Conservation (phyloP, 2,329 filamentous ascomycete genomes). For the Aspergillus sp. region DNA sequence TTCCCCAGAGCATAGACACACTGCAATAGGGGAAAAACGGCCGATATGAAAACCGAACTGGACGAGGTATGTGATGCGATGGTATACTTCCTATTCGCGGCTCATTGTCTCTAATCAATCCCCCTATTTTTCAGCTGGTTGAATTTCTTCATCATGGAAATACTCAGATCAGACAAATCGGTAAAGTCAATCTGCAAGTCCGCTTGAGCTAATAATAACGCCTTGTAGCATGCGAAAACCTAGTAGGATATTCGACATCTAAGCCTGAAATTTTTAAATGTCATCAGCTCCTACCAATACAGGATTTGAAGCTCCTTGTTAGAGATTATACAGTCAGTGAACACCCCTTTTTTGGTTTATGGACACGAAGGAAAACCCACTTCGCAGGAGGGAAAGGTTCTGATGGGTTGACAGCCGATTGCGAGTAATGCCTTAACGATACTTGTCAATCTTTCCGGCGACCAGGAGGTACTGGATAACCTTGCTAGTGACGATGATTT, state of each 20-base stretch:
- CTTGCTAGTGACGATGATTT: constrained; percentile 80
- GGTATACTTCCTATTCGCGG: neutral
- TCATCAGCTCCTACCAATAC: constrained; percentile 73
- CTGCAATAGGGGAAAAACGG: neutral
- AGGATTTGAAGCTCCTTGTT: constrained; percentile 82
- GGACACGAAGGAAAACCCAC: neutral
- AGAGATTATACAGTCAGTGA: constrained; percentile 74
- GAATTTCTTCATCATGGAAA: constrained; percentile 92
- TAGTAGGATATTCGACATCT: constrained; percentile 77
- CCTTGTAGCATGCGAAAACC: constrained; percentile 70
- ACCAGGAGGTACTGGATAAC: constrained; percentile 70
- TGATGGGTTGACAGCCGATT: constrained; percentile 61
- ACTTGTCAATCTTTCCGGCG: constrained; percentile 80
- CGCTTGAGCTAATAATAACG: neutral
- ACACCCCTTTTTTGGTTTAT: neutral
- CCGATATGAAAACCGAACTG: constrained; percentile 70
- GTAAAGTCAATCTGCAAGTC: constrained; percentile 40
- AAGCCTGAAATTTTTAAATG: constrained; percentile 82
- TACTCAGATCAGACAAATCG: constrained; percentile 81
- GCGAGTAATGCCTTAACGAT: constrained; percentile 84
- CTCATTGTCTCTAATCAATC: neutral
- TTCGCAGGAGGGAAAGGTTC: neutral
- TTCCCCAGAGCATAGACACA: neutral
- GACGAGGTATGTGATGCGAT: constrained; percentile 61
- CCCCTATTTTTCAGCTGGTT: constrained; percentile 47